Conservation (phyloP, 768 basidiomycete genomes). For the Sistotremastrum niveocremeum region DNA sequence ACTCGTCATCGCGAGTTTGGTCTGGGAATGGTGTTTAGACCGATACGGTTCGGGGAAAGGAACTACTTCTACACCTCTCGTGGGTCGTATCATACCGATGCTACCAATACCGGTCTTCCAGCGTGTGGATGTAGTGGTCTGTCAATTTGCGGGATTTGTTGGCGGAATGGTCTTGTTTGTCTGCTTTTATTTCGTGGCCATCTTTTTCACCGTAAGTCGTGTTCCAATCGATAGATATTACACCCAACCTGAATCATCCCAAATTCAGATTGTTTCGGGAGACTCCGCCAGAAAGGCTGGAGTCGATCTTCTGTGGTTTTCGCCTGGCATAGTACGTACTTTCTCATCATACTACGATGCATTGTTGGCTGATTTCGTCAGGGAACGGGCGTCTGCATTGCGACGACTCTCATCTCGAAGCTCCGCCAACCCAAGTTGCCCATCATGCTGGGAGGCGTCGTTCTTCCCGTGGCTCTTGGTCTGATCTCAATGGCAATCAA, state of each 20-base stretch:
- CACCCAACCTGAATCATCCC: too few relatives aligned
- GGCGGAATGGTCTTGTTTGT: slow-evolving; percentile 36
- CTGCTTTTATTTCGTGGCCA: slow-evolving; percentile 41
- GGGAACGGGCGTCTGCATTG: slow-evolving; percentile 25
- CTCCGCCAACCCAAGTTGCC: slow-evolving; percentile 26
- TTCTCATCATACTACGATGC: neutral
- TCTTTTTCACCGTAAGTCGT: slow-evolving; percentile 25
- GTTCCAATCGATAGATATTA: too few relatives aligned
- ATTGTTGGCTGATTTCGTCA: slow-evolving; percentile 4
- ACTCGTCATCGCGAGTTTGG: slow-evolving; percentile 23
- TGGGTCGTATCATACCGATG: slow-evolving; percentile 23
- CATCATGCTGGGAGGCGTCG: slow-evolving; percentile 23
- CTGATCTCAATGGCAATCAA: slow-evolving; percentile 30
- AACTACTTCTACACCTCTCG: too few relatives aligned
- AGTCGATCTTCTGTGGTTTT: slow-evolving; percentile 36
- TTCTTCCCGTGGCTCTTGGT: slow-evolving; percentile 29
- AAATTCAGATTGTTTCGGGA: slow-evolving; percentile 22
- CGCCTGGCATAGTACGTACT: slow-evolving; percentile 30
- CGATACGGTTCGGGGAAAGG: slow-evolving; percentile 1
- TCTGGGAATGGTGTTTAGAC: slow-evolving; percentile 31
- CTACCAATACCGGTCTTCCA: slow-evolving; percentile 34
- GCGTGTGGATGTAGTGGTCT: slow-evolving; percentile 27
- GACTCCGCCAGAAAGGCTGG: slow-evolving; percentile 26
- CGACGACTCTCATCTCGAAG: slow-evolving; percentile 17
- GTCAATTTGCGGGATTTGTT: slow-evolving; percentile 25